phyloP scores from a whole-genome alignment of 192 early-diverging fungal genomes.

The Linnemannia exigua region DNA sequence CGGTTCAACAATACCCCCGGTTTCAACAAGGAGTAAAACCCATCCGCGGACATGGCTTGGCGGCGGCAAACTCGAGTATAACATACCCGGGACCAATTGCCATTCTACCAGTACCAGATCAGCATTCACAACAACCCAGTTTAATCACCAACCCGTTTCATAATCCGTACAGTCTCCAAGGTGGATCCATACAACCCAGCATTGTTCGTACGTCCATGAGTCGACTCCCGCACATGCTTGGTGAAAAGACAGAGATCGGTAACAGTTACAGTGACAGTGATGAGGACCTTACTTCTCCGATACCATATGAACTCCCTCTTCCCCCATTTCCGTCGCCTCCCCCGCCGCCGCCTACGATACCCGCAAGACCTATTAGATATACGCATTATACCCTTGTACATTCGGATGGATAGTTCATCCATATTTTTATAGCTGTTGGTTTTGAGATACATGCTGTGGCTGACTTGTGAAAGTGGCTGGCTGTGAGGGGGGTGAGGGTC shows the following conservation, averaged over 20 bases:
- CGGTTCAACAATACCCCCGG: not conserved
- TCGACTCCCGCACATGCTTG: not conserved
- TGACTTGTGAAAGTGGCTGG: no score
- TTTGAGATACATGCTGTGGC: no score
- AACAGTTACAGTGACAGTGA: no score
- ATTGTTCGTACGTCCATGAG: not conserved
- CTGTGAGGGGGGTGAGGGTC: no score
- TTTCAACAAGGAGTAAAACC: no score
- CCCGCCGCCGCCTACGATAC: not conserved
- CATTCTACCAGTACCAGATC: no score
- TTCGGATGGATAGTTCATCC: not conserved
- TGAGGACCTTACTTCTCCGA: not conserved
- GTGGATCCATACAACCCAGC: not conserved
- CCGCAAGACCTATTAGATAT: not conserved
- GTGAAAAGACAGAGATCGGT: no score
- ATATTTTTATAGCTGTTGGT: not conserved
- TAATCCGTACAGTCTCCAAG: not conserved
- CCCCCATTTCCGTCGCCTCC: not conserved
- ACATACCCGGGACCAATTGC: no score
- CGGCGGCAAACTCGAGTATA: no score
- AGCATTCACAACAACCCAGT: not conserved
- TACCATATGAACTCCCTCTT: not conserved
- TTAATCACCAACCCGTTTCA: not conserved
- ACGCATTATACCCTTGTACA: no score
- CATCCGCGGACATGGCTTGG: no score